Evolutionary conservation across 2,329 filamentous ascomycete genomes (phyloP), one percentile per base, ranked within the genome.

Genomic region (Nemania sp.): DNA sequence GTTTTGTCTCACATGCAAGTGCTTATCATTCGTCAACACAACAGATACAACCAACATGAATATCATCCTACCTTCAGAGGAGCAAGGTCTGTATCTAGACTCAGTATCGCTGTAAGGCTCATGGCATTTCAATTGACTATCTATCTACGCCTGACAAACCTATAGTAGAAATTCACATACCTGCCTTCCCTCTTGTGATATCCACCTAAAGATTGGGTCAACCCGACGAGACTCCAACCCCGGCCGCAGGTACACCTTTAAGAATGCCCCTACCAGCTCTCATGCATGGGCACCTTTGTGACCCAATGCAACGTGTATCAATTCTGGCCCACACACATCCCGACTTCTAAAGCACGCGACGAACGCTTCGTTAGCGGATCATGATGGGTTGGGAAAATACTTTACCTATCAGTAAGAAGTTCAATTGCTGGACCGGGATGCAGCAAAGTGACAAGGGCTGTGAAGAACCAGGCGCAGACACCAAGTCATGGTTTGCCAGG

Each of bases 371-470:
- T 65, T 63, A 63, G 63, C 49, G 51, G 15, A 46, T 50, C 21
- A 7, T 34, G 47, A 18, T 34, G 32, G 42, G 43, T 20, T 32
- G 39, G 61, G 61, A 53, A 46, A 43, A 54, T 40, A 65, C 64
- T 62, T 65, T 65, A 65, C 64, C 61, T 65, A 54, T 60, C 34
- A 12, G 46, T 20, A 53, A 42, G 45, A 50, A 47, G 43, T 40
- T 53, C 45, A 20, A 63, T 48, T 37, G 34, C 54, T 60, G 21
- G 37, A 47, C n/a, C 47, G 32, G 43, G 32, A 50, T 48, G 29
- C 39, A 51, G 42, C 34, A 32, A n/a, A 45, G 35, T 39, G 50
- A 53, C 32, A 47, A 13, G 20, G 15, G 25, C 43, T 37, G 35
- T 11, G 35, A 50, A 51, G 42, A 12, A 45, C 29, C 35, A 37